phyloP scores from a whole-genome alignment of 2,329 filamentous ascomycete species.

The Aureobasidium subglaciale region DNA sequence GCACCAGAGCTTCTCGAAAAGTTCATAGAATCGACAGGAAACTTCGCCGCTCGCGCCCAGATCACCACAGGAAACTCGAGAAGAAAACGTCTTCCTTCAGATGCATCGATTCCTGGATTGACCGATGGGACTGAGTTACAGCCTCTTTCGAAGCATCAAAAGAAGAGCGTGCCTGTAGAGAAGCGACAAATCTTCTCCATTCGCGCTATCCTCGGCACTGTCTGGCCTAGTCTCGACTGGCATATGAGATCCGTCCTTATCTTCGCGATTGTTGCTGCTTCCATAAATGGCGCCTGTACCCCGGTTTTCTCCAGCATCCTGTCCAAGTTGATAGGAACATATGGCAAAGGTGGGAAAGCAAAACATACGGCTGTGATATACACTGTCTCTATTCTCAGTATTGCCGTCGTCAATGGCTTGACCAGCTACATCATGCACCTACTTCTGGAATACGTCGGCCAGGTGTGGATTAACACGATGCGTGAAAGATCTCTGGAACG shows the following conservation, averaged over 20 bases:
- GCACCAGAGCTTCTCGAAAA: constrained; percentile 18
- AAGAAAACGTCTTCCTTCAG: constrained; percentile 12
- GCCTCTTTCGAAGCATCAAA: neutral
- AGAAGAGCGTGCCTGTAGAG: neutral
- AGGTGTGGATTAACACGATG: constrained; percentile 69
- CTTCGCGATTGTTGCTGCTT: constrained; percentile 53
- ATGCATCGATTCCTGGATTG: neutral
- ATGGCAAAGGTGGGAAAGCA: constrained; percentile 51
- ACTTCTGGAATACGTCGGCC: constrained; percentile 62
- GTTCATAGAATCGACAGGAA: constrained; percentile 20
- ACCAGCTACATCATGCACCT: constrained; percentile 62
- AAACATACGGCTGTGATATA: constrained; percentile 52
- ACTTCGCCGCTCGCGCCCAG: constrained; percentile 17
- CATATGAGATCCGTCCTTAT: constrained; percentile 50
- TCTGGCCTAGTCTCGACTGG: constrained; percentile 59
- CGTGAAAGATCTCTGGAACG: constrained; percentile 60
- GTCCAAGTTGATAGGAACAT: constrained; percentile 62
- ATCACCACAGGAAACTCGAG: neutral
- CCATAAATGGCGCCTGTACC: constrained; percentile 59
- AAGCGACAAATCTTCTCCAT: constrained; percentile 26
- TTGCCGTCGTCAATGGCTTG: constrained; percentile 60
- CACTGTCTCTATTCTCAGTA: constrained; percentile 60
- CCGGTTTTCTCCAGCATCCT: constrained; percentile 73
- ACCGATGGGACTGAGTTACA: neutral
- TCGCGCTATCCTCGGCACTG: constrained; percentile 54